phyloP scores from a whole-genome alignment of 2,329 filamentous ascomycete genomes.

The Xylaria sp. region DNA sequence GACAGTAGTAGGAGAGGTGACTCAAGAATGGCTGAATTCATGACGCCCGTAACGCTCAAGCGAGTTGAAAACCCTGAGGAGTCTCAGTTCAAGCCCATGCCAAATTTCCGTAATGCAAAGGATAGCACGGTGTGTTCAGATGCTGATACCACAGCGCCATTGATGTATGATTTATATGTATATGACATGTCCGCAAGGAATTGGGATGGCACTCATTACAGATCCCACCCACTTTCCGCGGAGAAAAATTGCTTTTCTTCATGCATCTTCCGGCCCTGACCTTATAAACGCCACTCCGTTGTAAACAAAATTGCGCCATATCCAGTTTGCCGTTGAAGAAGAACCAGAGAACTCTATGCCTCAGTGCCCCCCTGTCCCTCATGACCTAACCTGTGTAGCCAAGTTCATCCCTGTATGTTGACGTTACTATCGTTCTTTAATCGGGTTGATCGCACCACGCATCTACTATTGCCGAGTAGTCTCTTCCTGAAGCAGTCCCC shows the following conservation, averaged over 20 bases:
- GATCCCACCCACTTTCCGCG: not conserved
- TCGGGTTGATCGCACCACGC: not conserved
- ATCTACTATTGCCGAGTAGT: conserved; percentile 16
- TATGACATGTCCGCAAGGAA: conserved; percentile 13
- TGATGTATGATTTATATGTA: conserved; percentile 26
- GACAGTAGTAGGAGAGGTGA: no score
- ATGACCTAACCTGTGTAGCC: conserved; percentile 21
- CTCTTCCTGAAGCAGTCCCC: conserved; percentile 4
- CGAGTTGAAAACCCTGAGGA: not conserved
- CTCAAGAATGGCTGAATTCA: not conserved
- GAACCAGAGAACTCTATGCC: not conserved
- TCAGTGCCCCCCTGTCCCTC: not conserved
- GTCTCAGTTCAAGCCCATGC: not conserved
- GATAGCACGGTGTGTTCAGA: not conserved
- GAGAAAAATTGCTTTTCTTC: conserved; percentile 26
- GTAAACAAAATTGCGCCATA: conserved; percentile 27
- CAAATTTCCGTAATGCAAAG: not conserved
- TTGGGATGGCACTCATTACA: not conserved
- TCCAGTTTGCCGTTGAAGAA: conserved; percentile 13
- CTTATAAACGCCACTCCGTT: conserved; percentile 30
- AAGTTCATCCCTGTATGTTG: conserved; percentile 21
- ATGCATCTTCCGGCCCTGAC: conserved; percentile 16
- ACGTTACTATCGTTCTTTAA: conserved; percentile 15
- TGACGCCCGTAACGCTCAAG: not conserved
- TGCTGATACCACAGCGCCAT: conserved; percentile 25